Evolutionary conservation across 805 yeast genomes (phyloP), one percentile per base, ranked within the genome.

Genomic region (Wickerhamomyces alni): DNA sequence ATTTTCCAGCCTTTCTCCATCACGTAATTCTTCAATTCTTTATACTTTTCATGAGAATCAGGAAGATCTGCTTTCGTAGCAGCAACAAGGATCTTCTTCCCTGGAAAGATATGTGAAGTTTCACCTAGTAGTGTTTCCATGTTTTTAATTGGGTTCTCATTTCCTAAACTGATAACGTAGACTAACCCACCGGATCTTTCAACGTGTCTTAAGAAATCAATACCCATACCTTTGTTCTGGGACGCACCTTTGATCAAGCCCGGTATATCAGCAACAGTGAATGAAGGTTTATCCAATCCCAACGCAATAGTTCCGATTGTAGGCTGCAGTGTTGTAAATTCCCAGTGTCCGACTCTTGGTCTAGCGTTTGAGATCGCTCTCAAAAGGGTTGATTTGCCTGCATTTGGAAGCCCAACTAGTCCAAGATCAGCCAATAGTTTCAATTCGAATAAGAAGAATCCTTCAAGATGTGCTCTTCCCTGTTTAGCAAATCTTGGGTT

Each of bases 201-300:
- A 35, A 93, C 78, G 58, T 93, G 99, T 40, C 96, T 72, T 46
- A 93, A 64, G 59, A 93, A 93, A 46, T 88, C 96, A 36, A 87
- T 68, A 0, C 99, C 99, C 85, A 93, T 81, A 2, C 99, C 99
- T 57, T 74, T 81, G 55, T 89, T 85, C 35, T 77, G 65, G 8
- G 79, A 73, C 0, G 99, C 98, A 7, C 95, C 97, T 58, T 80
- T 73, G 43, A 93, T 84, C 33, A 93, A 83, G 7, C 99, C 99
- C 0, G 99, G 99, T 42, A 93, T 93, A 65, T 93, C 99, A 2
- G 98, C 98, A 2, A 93, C 97, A 0, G 96, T 86, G 58, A 91
- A 89, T 3, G 67, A 61, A 4, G 75, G 76, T 42, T 72, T 70
- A 47, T 80, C 85, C 2, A 82, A 72, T 2, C 82, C 74, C 17